A percentile compares a stretch with the other conserved stretches of the same genome.
Conservation (phyloP, 805 yeast species). For the Cyberlindnera xishuangbannaensis region DNA sequence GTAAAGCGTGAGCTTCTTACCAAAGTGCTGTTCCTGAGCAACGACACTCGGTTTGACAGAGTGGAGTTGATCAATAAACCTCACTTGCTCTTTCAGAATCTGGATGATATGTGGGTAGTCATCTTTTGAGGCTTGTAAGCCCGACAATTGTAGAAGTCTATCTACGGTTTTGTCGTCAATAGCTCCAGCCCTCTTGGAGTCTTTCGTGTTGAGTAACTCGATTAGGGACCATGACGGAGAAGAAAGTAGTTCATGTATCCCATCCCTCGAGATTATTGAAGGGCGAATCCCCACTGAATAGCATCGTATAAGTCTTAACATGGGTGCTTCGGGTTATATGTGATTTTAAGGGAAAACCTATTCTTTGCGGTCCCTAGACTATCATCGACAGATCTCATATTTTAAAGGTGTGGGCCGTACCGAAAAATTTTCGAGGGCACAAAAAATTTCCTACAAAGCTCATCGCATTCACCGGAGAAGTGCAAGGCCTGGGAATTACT, state of each 20-base stretch:
- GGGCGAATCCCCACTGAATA: slow-evolving; percentile 3
- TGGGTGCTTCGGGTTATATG: background rate
- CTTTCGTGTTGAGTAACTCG: slow-evolving; percentile 19
- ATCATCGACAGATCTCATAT: too few relatives aligned
- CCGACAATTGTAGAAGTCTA: slow-evolving; percentile 44
- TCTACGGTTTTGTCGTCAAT: slow-evolving; percentile 10
- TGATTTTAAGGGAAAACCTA: background rate
- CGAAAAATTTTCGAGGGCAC: slow-evolving; percentile 4
- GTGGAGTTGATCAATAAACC: slow-evolving; percentile 43
- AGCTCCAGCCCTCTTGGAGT: slow-evolving; percentile 14
- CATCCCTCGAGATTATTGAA: slow-evolving; percentile 6
- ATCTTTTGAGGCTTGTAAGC: slow-evolving; percentile 32
- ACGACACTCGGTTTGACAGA: slow-evolving; percentile 16
- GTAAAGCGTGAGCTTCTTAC: slow-evolving; percentile 26
- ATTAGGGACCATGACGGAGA: slow-evolving; percentile 22
- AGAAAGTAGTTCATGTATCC: slow-evolving; percentile 11
- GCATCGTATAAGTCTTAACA: slow-evolving; percentile 4
- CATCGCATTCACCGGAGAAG: too few relatives aligned
- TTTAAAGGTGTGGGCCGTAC: background rate
- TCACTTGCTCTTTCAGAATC: slow-evolving; percentile 41
- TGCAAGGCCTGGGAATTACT: too few relatives aligned
- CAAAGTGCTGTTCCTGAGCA: slow-evolving; percentile 23
- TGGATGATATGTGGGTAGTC: slow-evolving; percentile 28
- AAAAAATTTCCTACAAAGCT: too few relatives aligned
- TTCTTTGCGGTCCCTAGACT: background rate